Evolutionary conservation across 176 grass and related monocot species (phyloP).

Genomic region (Leersia perrieri): DNA sequence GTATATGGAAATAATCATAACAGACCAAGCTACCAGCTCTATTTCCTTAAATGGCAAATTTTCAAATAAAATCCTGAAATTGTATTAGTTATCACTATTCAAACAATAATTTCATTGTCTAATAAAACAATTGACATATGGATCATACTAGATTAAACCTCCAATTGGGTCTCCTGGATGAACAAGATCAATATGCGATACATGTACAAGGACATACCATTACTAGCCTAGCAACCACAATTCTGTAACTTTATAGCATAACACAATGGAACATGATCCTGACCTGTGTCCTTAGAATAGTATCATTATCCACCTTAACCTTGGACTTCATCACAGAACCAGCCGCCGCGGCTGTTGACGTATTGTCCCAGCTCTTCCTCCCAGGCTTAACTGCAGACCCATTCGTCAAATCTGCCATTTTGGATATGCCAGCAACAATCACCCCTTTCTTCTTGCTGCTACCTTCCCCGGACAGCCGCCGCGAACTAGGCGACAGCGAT

Average conservation of each 20-base stretch:
- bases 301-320: slow-evolving; percentile 50
- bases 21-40: too few relatives aligned
- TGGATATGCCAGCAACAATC: slow-evolving; percentile 76
- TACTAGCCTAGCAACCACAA: neutral
- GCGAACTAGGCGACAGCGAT: slow-evolving; percentile 54
- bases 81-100: neutral
- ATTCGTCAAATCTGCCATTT: slow-evolving; percentile 57
- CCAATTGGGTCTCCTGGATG: neutral
- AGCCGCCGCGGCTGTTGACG: neutral
- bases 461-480: slow-evolving; percentile 52
- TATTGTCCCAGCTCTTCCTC: slow-evolving; percentile 93
- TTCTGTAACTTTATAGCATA: neutral
- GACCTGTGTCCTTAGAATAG: slow-evolving; percentile 87
- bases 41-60: too few relatives aligned
- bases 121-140: neutral
- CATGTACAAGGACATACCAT: neutral
- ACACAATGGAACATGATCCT: slow-evolving; percentile 9
- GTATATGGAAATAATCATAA: too few relatives aligned
- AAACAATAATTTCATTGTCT: neutral
- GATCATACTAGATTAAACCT: neutral
- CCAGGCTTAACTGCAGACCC: slow-evolving; percentile 53
- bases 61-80: neutral
- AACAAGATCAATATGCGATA: neutral
- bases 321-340: slow-evolving; percentile 43
- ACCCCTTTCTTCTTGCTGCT: slow-evolving; percentile 69